Evolutionary conservation across 2,329 filamentous ascomycete genomes (phyloP).

Genomic region (Fusarium stilboides): DNA sequence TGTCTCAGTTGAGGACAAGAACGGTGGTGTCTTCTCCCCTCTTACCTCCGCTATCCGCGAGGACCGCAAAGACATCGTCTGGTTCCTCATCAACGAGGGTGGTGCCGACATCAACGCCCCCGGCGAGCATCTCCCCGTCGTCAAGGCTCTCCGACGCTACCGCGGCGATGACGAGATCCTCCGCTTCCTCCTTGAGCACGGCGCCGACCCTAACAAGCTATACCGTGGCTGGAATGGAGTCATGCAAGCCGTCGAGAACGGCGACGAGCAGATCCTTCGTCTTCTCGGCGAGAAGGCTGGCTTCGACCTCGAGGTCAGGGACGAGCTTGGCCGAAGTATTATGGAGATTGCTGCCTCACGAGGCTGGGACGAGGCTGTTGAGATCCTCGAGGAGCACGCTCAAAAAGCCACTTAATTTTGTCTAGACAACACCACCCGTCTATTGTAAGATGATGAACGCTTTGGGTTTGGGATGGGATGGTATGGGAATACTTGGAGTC

Average conservation of each 20-base stretch:
- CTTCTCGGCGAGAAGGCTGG: constrained; percentile 65
- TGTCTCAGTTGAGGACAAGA: constrained; percentile 79
- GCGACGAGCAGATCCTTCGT: constrained; percentile 68
- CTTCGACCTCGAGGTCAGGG: constrained; percentile 66
- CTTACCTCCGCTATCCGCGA: constrained; percentile 78
- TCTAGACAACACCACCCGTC: not conserved
- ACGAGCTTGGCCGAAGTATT: constrained; percentile 69
- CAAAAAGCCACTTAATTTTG: constrained; percentile 30
- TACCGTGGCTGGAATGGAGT: constrained; percentile 77
- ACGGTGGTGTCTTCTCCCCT: constrained; percentile 79
- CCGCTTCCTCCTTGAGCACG: constrained; percentile 73
- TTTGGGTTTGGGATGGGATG: constrained; percentile 18
- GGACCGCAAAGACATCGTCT: constrained; percentile 71
- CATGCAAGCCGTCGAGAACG: constrained; percentile 76
- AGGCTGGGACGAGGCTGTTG: constrained; percentile 71
- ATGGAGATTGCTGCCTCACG: constrained; percentile 71
- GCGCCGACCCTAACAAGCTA: constrained; percentile 77
- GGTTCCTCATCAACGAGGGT: constrained; percentile 72
- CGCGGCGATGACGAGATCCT: constrained; percentile 72
- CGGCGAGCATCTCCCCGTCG: constrained; percentile 79
- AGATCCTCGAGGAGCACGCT: constrained; percentile 57
- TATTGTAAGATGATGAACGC: constrained; percentile 43
- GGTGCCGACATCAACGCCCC: constrained; percentile 76
- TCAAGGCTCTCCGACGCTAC: constrained; percentile 76
- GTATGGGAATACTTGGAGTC: constrained; percentile 41